Conservation (phyloP, 805 yeast genomes). For the Wickerhamiella australiensis region DNA sequence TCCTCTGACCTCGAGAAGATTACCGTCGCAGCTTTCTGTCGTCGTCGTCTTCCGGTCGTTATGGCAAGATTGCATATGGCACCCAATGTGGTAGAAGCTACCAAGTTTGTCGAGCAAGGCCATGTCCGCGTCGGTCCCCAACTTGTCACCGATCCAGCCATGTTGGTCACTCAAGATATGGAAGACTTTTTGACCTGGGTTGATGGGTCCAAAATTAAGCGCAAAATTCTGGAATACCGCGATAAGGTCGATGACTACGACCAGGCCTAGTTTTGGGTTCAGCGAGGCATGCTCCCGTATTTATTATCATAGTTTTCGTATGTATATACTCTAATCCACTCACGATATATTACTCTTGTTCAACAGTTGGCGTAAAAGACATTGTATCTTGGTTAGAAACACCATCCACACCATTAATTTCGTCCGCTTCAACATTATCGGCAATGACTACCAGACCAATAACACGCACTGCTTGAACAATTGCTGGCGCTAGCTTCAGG, state of each 20-base stretch:
- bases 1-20: conserved; percentile 85
- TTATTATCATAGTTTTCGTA: not conserved
- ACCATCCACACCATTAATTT: conserved; percentile 40
- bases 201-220: conserved; percentile 87
- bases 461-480: conserved; percentile 61
- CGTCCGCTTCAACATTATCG: conserved; percentile 14
- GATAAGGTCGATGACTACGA: conserved; percentile 54
- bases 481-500: conserved; percentile 58
- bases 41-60: conserved; percentile 86
- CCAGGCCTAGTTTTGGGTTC: conserved; percentile 22
- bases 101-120: conserved; percentile 88
- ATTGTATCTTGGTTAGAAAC: not conserved
- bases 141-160: conserved; percentile 91
- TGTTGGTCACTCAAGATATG: conserved; percentile 79
- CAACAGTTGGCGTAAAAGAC: not conserved
- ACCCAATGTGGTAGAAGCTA: conserved; percentile 74
- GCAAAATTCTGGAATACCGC: conserved; percentile 75
- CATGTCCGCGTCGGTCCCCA: conserved; percentile 96
- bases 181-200: conserved; percentile 98
- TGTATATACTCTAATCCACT: not conserved
- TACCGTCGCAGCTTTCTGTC: conserved; percentile 82
- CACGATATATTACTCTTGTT: not conserved
- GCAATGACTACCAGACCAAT: conserved; percentile 80
- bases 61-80: conserved; percentile 94
- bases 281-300: not conserved